Conservation (phyloP, 148 eudicot species). For the Spergularia marina region DNA sequence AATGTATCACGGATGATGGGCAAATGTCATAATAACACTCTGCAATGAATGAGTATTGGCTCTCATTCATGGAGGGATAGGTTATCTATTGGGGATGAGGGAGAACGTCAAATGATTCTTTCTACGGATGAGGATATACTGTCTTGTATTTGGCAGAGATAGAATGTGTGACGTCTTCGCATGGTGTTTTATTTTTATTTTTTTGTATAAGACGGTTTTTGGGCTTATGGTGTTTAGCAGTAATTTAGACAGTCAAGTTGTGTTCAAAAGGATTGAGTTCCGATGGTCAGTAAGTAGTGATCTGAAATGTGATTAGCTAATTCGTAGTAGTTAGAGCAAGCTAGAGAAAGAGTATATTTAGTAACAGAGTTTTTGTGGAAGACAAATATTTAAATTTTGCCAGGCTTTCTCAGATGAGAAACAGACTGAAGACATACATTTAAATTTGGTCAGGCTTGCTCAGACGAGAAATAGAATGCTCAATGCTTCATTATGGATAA, state of each 20-base stretch:
- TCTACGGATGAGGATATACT: neutral
- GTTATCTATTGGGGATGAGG: neutral
- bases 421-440: no score
- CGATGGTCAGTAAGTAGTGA: neutral
- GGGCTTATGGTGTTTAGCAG: no score
- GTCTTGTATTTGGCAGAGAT: neutral
- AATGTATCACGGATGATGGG: neutral
- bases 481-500: no score
- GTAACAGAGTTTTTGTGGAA: neutral
- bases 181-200: neutral
- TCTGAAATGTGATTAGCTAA: neutral
- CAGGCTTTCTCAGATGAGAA: neutral
- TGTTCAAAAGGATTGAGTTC: neutral
- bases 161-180: neutral
- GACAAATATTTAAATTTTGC: neutral
- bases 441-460: neutral
- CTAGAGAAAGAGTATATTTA: neutral
- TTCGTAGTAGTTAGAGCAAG: neutral
- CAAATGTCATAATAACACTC: neutral
- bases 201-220: neutral
- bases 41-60: conserved; percentile 1
- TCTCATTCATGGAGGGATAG: neutral
- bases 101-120: neutral
- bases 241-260: no score
- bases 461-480: no score